Evolutionary conservation across 23 red algal species (phyloP), one percentile per base, ranked within the genome.

Genomic region (Cyanidioschyzon merolae): DNA sequence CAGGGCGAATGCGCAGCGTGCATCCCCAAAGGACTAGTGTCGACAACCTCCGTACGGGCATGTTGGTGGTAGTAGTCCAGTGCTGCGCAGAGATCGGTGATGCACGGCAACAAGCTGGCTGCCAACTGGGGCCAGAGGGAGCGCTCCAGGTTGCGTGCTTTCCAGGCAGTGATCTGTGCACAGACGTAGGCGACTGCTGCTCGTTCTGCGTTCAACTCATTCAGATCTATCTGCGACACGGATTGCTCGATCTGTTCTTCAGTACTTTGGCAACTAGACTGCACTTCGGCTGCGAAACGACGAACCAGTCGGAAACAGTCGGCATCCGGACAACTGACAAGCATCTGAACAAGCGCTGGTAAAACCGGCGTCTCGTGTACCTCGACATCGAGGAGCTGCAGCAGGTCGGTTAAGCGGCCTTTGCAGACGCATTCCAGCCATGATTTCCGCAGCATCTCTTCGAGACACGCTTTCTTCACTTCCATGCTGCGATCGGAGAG

Each of bases 341-440:
- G 63, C 63, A 71, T 71, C 29, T 71, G 63, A 7, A 32, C 7
- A 7, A 71, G n/a, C 32, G 82, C 76, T 25, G 74, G 54, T 40
- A 83, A 71, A n/a, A 85, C 79, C 1, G 80, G 75, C 1, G 68
- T 82, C 32, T 90, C 88, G n/a, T 67, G 63, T 15, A 77, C 82
- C 40, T 80, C 58, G 0, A 75, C 76, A 36, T 83, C 88, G 37
- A 84, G 34, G 1, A 90, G 31, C n/a, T 76, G 81, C 74, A 80
- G 29, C 37, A 90, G 74, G 37, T 74, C 59, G 41, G 80, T 71
- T 17, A 90, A 41, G 57, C 84, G 74, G 30, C 79, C 68, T 2
- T 74, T 75, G 68, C 88, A 90, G 17, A 83, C 88, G 24, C 88
- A 74, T 41, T 79, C 50, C 37, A 90, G 57, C 88, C 88, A 90